A percentile compares a stretch with the other conserved stretches of the same genome.
Evolutionary conservation across 31 red algal species (phyloP).

Genomic region (Pterothamnion heteromorphum): DNA sequence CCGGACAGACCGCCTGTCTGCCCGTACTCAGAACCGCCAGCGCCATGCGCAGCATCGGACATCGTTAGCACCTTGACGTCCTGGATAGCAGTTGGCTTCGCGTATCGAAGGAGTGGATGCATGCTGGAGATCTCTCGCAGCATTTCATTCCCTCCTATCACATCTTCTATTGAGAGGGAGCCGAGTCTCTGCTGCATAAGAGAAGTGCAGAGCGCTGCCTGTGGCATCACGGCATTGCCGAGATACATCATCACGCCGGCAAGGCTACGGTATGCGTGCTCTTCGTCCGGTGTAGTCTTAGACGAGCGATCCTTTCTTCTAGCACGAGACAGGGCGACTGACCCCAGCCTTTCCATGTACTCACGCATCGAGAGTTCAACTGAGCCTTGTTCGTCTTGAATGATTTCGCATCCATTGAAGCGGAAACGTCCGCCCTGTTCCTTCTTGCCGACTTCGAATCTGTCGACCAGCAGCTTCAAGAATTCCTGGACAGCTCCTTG

Average conservation of each 20-base stretch:
- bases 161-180: background rate
- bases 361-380: background rate
- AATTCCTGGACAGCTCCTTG: background rate
- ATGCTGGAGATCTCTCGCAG: background rate
- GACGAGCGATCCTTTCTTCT: no score
- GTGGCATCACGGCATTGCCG: background rate
- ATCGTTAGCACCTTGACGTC: background rate
- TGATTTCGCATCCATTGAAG: background rate
- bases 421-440: no score
- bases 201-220: background rate
- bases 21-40: background rate
- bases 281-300: no score
- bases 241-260: conserved; percentile 31
- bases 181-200: conserved; percentile 25
- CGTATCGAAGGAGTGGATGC: background rate
- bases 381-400: background rate
- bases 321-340: no score
- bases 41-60: conserved; percentile 18
- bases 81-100: background rate
- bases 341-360: background rate
- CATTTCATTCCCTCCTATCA: conserved; percentile 27
- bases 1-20: background rate
- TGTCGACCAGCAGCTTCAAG: background rate
- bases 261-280: background rate
- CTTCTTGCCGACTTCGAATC: background rate